A percentile compares a stretch with the other conserved stretches of the same genome.
Evolutionary conservation across 2,329 filamentous ascomycete species (phyloP).

Genomic region (Sporothrix humicola): DNA sequence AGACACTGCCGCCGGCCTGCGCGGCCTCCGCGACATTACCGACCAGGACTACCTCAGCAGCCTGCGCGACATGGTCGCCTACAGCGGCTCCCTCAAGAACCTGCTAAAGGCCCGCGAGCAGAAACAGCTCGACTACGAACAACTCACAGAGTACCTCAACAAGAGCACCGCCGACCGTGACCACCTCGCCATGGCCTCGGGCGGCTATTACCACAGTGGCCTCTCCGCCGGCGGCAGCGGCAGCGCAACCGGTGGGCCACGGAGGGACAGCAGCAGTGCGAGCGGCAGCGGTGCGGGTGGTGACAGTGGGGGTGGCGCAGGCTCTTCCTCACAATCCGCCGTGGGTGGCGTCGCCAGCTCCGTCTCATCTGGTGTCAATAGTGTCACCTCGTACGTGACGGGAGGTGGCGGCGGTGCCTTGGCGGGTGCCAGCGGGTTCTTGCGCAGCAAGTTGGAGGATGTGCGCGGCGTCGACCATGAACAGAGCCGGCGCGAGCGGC

Average conservation of each 20-base stretch:
- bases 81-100: conserved; percentile 83
- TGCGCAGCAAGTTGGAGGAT: conserved; percentile 94
- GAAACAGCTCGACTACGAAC: conserved; percentile 97
- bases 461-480: conserved; percentile 97
- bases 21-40: conserved; percentile 83
- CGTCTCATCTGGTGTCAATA: not conserved
- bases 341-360: conserved; percentile 39
- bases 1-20: conserved; percentile 78
- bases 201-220: conserved; percentile 52
- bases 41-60: conserved; percentile 95
- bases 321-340: conserved; percentile 12
- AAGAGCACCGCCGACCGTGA: conserved; percentile 90
- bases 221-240: conserved; percentile 34
- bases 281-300: conserved; percentile 13
- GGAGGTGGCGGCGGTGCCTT: conserved; percentile 46
- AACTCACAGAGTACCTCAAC: conserved; percentile 91
- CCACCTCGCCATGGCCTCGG: conserved; percentile 62
- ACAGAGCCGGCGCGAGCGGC: conserved; percentile 81
- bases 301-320: not conserved
- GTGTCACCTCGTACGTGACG: conserved; percentile 32
- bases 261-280: not conserved
- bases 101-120: conserved; percentile 93
- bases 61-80: conserved; percentile 93
- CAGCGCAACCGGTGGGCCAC: not conserved
- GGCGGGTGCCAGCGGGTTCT: conserved; percentile 81